These are phyloP conservation scores for Rhodotorula sp. DNA, from an alignment of 1,284 basidiomycete genomes.

Conservation along the genomic window DNA sequence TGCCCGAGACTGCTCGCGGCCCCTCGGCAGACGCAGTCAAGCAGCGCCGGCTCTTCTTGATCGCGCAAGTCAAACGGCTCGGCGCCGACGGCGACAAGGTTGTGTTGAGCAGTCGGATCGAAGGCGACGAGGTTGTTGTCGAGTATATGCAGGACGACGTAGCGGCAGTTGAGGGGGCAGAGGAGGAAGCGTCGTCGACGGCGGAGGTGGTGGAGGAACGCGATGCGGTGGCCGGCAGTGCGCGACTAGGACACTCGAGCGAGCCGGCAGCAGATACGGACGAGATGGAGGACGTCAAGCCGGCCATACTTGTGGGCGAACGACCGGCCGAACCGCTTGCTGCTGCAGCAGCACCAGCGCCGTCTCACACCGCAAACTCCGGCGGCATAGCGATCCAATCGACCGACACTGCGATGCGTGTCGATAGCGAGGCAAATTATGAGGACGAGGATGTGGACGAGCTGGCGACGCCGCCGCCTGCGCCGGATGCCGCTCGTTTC, in stretches of 20 bases:
- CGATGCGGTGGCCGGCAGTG: neutral
- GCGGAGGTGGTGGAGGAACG: neutral
- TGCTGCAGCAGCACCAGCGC: too few species aligned
- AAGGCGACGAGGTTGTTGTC: neutral
- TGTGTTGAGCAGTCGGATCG: neutral
- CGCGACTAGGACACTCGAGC: neutral
- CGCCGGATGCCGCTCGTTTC: slow-evolving; percentile 8
- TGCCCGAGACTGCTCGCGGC: neutral
- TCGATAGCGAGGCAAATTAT: neutral
- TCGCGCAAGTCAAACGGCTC: neutral
- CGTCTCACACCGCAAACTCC: neutral
- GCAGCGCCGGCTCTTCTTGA: neutral
- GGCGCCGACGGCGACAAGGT: neutral
- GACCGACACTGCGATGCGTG: neutral
- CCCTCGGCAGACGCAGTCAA: neutral
- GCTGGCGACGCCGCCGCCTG: slow-evolving; percentile 6
- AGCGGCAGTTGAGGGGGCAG: neutral
- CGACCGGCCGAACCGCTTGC: neutral
- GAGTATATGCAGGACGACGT: slow-evolving; percentile 6
- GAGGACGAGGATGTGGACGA: slow-evolving; percentile 11
- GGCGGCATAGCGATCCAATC: neutral
- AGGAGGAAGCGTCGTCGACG: neutral
- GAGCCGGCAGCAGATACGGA: neutral
- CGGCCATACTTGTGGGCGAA: neutral
- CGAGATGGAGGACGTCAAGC: slow-evolving; percentile 10